Evolutionary conservation across 2,329 filamentous ascomycete genomes (phyloP).

Genomic region (Ceratocystis cubensis): DNA sequence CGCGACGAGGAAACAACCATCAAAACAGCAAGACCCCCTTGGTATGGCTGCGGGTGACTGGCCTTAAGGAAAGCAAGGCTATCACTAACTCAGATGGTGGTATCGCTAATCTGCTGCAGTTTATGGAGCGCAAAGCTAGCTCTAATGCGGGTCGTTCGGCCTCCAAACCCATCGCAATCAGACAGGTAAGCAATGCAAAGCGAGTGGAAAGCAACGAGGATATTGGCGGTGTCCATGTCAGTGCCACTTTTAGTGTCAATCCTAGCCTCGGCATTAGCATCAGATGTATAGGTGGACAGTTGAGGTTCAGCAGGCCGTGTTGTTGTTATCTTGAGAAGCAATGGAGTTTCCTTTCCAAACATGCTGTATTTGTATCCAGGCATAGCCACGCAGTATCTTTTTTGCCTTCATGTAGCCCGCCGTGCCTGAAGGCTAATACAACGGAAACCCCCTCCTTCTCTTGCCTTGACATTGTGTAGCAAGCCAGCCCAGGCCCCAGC

Average conservation of each 20-base stretch:
- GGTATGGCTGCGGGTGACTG: conserved; percentile 39
- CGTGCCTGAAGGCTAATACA: conserved; percentile 17
- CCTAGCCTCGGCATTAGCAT: too few relatives aligned
- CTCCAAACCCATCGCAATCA: conserved; percentile 48
- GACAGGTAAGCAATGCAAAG: conserved; percentile 56
- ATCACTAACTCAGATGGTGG: conserved; percentile 54
- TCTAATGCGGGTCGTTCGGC: conserved; percentile 35
- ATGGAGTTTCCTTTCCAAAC: conserved; percentile 9
- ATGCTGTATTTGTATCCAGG: conserved; percentile 28
- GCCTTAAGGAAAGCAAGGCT: conserved; percentile 57
- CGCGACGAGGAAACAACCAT: conserved; percentile 16
- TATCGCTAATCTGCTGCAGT: conserved; percentile 49
- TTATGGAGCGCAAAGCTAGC: conserved; percentile 58
- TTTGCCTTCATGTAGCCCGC: conserved; percentile 16
- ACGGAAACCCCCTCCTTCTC: conserved; percentile 11
- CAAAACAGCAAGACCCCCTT: conserved; percentile 21
- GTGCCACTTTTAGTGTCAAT: too few relatives aligned
- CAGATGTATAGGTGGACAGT: background rate
- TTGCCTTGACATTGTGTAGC: conserved; percentile 4
- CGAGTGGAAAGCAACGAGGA: background rate
- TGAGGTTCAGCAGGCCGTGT: background rate
- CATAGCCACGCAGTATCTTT: conserved; percentile 19
- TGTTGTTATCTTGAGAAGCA: conserved; percentile 8
- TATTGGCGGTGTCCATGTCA: conserved; percentile 27
- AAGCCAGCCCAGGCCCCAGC: background rate